Evolutionary conservation across 2,329 filamentous ascomycete species (phyloP), one percentile per base, ranked within the genome.

Genomic region (Aspergillus fructus): DNA sequence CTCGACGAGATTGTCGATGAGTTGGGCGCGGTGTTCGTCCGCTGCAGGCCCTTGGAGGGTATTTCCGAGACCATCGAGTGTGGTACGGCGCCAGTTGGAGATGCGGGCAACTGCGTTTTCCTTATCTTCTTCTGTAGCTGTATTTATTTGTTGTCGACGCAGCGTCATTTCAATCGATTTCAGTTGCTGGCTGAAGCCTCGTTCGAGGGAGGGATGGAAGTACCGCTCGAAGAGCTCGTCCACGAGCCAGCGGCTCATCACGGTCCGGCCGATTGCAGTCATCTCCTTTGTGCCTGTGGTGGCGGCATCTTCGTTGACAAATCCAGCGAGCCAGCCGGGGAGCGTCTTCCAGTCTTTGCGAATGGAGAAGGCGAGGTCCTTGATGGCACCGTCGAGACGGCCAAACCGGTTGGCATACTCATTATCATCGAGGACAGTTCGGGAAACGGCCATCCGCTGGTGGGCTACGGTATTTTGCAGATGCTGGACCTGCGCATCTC

Each of bases 391-490:
- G 68, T 97, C 94, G 48, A 99, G 83, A 21, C 94, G 88, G 70
- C 89, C 91, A 76, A 97, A 97, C 21, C 93, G 85, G 19, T 89
- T 92, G 39, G 86, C 81, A 71, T 99, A 99, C 79, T 97, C 93
- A 74, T 86, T 96, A 71, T 99, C 94, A 71, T 99, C 94, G 53
- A 97, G 87, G 2, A 93, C 91, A 1, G 93, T 97, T 59, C 93
- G 89, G 21, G 93, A 97, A 71, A 96, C 89, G 3, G 94, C 94
- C 74, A 99, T 88, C 58, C 93, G 89, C 76, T 97, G 94, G 74
- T 96, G 94, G 57, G 94, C 94, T 53, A 99, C 85, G n/a, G 92
- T 94, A 73, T 99, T 97, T 73, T 99, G 94, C 17, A 99, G 83
- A 67, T 94, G 89, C 73, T 97, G 93, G 23, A 97, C 90, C 74